phyloP scores from a whole-genome alignment of 768 basidiomycete genomes.

The Thelephora ganbajun region DNA sequence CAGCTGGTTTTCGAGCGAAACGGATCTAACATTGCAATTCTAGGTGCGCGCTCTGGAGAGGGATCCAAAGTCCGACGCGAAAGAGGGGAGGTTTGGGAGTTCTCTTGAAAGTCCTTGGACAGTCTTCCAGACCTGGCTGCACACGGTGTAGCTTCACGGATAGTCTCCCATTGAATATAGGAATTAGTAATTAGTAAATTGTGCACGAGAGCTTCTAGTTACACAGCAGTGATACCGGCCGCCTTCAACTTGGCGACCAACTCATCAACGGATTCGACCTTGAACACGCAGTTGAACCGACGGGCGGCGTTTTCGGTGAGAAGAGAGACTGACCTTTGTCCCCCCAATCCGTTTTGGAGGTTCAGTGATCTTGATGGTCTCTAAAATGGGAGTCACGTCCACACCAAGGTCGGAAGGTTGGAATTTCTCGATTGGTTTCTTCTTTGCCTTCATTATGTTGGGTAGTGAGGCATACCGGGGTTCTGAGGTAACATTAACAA shows the following conservation, averaged over 20 bases:
- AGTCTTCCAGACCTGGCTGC: too few relatives aligned
- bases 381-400: constrained; percentile 70
- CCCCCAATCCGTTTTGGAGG: constrained; percentile 88
- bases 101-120: too few relatives aligned
- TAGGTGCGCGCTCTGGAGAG: too few relatives aligned
- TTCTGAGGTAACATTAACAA: constrained; percentile 31
- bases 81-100: too few relatives aligned
- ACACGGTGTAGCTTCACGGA: too few relatives aligned
- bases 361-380: constrained; percentile 79
- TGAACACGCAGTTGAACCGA: neutral
- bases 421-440: constrained; percentile 86
- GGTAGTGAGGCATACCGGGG: constrained; percentile 96
- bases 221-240: constrained; percentile 40
- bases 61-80: too few relatives aligned
- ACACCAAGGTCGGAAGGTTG: constrained; percentile 67
- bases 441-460: constrained; percentile 99
- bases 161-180: too few relatives aligned
- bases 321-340: constrained; percentile 46
- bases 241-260: constrained; percentile 81
- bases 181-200: too few relatives aligned
- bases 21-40: too few relatives aligned
- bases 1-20: too few relatives aligned
- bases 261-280: constrained; percentile 81
- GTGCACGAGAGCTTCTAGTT: neutral
- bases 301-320: neutral